Evolutionary conservation across 345 rosid species (phyloP).

Genomic region (Brassica napus): Da-Ae NC_063442.1:43637001-43637500

Average conservation of each 20-base stretch:
- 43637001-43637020: too few species aligned
- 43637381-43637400: conserved; percentile 97
- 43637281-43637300: conserved; percentile 88
- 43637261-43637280: conserved; percentile 64
- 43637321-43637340: conserved; percentile 78
- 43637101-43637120: too few species aligned
- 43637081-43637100: too few species aligned
- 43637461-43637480: not conserved
- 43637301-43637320: conserved; percentile 89
- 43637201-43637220: not conserved
- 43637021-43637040: too few species aligned
- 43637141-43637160: conserved; percentile 44
- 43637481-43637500: conserved; percentile 92
- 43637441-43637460: not conserved
- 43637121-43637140: conserved; percentile 35
- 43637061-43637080: too few species aligned
- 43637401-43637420: conserved; percentile 22
- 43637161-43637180: conserved; percentile 15
- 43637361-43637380: conserved; percentile 86
- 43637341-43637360: conserved; percentile 90
- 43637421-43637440: not conserved
- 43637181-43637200: not conserved
- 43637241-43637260: conserved; percentile 63
- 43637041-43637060: too few species aligned
- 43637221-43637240: conserved; percentile 83